Base-by-base conservation (phyloP, 192 early-diverging fungal genomes). In the Mortierella claussenii region DNA sequence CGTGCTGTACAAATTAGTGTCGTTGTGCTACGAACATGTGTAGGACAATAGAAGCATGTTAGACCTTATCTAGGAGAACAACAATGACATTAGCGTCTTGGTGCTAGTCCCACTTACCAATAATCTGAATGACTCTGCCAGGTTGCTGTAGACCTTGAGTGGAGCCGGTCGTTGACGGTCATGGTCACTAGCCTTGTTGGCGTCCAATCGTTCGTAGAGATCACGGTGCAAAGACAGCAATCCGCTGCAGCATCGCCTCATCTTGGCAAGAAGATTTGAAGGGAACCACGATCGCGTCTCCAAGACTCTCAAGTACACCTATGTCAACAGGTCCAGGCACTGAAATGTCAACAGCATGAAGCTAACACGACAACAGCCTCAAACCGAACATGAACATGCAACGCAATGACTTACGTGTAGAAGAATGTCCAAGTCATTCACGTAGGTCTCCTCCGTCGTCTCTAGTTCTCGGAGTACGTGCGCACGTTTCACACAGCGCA, bases 351-450 rank as follows among this genome's bases (percentile, higher is more conserved):
- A n/a, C n/a, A n/a, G n/a, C n/a, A n/a, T n/a, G n/a, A n/a, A n/a
- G n/a, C n/a, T n/a, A n/a, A n/a, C n/a, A n/a, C n/a, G n/a, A n/a
- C n/a, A n/a, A n/a, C n/a, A n/a, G n/a, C n/a, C n/a, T n/a, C n/a
- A n/a, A n/a, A n/a, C n/a, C n/a, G n/a, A n/a, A n/a, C n/a, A n/a
- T n/a, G n/a, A n/a, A n/a, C n/a, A n/a, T n/a, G n/a, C n/a, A n/a
- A n/a, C n/a, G n/a, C n/a, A n/a, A n/a, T n/a, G n/a, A 47, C 70
- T 62, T 45, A 80, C 84, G 11, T 81, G 65, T 2, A 79, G 56
- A 15, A 87, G 63, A 21, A 80, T 53, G 31, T 85, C 81, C 26
- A 87, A 50, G 55, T 87, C 86, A 27, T 71, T 66, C 34, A 87
- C 82, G 47, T 82, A 87, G 11, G 65, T 69, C 44, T 79, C 65